Conservation (phyloP, 2,329 filamentous ascomycete species). For the Raffaelea arxii region DNA sequence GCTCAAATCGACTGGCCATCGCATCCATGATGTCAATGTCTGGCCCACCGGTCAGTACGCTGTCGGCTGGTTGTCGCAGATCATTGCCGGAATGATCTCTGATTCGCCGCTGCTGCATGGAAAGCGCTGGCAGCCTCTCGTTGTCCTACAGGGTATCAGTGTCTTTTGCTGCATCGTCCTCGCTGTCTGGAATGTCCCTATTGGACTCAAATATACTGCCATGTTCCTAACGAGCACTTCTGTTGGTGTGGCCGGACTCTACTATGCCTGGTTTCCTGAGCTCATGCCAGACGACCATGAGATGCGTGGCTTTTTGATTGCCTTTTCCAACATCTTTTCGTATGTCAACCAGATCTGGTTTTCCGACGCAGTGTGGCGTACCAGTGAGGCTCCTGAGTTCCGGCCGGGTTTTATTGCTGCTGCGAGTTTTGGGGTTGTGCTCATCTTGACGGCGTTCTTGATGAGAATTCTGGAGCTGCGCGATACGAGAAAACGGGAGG, state of each 20-base stretch:
- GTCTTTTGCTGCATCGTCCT: slow-evolving; percentile 6
- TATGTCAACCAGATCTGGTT: slow-evolving; percentile 10
- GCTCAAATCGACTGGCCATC: slow-evolving; percentile 32
- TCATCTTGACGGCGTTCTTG: slow-evolving; percentile 1
- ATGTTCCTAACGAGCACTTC: slow-evolving; percentile 56
- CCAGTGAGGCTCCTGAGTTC: slow-evolving; percentile 3
- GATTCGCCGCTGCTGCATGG: slow-evolving; percentile 5
- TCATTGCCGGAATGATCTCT: slow-evolving; percentile 5
- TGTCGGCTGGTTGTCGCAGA: slow-evolving; percentile 3
- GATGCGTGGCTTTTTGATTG: slow-evolving; percentile 8
- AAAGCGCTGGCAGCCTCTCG: slow-evolving; percentile 4
- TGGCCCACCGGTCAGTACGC: slow-evolving; percentile 37
- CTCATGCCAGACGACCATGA: slow-evolving; percentile 8
- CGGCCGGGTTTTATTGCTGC: slow-evolving; percentile 4
- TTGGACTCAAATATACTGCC: slow-evolving; percentile 45
- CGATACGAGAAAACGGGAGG: not conserved
- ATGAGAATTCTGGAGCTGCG: slow-evolving; percentile 1
- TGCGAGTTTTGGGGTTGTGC: not conserved
- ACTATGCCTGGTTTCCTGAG: slow-evolving; percentile 7
- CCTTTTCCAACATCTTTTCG: slow-evolving; percentile 7
- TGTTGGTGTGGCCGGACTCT: slow-evolving; percentile 30
- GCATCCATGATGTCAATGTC: slow-evolving; percentile 31
- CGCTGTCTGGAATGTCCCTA: slow-evolving; percentile 6
- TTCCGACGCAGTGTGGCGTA: slow-evolving; percentile 4
- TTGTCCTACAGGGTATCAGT: slow-evolving; percentile 5